Conservation (phyloP, 257 asterid genomes). For the Schizonepeta tenuifolia region DNA sequence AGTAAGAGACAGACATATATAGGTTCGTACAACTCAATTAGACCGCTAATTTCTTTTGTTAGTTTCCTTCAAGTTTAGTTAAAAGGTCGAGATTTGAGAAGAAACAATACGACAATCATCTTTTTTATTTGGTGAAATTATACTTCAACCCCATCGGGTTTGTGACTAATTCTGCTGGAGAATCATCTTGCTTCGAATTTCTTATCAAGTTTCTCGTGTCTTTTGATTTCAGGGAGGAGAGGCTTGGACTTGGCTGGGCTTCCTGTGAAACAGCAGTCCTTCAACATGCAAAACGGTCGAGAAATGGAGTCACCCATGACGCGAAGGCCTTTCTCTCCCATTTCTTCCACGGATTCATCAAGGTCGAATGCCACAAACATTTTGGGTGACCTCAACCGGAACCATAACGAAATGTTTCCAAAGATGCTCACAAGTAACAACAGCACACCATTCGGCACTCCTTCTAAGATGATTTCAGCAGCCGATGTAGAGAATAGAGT, state of each 20-base stretch:
- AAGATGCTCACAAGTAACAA: conserved; percentile 53
- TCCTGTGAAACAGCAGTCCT: conserved; percentile 55
- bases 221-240: conserved; percentile 66
- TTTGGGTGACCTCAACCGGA: conserved; percentile 63
- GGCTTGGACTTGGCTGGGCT: conserved; percentile 82
- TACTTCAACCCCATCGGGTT: neutral
- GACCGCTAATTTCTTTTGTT: too few relatives aligned
- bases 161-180: neutral
- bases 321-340: conserved; percentile 91
- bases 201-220: conserved; percentile 9
- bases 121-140: neutral
- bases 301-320: conserved; percentile 59
- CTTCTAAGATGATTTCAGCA: conserved; percentile 54
- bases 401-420: conserved; percentile 58
- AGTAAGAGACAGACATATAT: too few relatives aligned
- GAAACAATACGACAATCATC: neutral
- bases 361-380: conserved; percentile 58
- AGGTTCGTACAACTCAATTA: too few relatives aligned
- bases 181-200: neutral
- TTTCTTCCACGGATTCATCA: conserved; percentile 79
- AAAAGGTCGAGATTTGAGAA: neutral
- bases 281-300: conserved; percentile 40
- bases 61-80: neutral
- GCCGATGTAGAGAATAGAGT: conserved; percentile 71
- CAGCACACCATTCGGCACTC: conserved; percentile 56